Conservation (phyloP, 176 grass and related monocot genomes). For the Tillandsia fasciculata region DNA sequence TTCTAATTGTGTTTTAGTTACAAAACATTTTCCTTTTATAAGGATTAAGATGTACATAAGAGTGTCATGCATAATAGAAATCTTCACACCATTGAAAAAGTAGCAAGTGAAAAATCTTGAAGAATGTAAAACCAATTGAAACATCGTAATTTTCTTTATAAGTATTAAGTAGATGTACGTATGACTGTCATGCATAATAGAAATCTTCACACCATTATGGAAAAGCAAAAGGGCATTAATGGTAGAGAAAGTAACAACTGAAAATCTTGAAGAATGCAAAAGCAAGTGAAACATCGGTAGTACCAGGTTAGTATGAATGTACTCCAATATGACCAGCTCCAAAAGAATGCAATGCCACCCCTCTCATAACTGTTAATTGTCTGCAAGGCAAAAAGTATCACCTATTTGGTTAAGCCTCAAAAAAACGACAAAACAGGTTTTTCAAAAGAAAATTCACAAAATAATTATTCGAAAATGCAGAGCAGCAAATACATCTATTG, state of each 20-base stretch:
- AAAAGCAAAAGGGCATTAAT: background rate
- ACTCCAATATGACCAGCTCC: conserved; percentile 99
- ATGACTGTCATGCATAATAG: background rate
- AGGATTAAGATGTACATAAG: background rate
- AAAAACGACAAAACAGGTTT: background rate
- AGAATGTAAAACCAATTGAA: too few species aligned
- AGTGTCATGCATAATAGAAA: background rate
- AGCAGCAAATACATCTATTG: background rate
- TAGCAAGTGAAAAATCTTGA: background rate
- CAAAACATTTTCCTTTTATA: background rate
- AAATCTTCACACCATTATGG: background rate
- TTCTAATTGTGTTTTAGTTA: background rate
- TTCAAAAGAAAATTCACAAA: background rate
- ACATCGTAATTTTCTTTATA: background rate
- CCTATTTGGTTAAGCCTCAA: conserved; percentile 17
- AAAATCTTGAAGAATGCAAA: background rate
- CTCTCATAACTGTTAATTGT: conserved; percentile 61
- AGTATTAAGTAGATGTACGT: background rate
- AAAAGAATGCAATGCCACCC: conserved; percentile 89
- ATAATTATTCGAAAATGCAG: background rate
- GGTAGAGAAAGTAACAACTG: background rate
- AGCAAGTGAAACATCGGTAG: conserved; percentile 15
- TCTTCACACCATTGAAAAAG: background rate
- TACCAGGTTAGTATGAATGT: conserved; percentile 99
- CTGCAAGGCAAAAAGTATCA: conserved; percentile 33